A percentile compares a stretch with the other conserved stretches of the same genome.
phyloP scores from a whole-genome alignment of 352 stramenopile species.

The Globisporangium yorkense region DNA sequence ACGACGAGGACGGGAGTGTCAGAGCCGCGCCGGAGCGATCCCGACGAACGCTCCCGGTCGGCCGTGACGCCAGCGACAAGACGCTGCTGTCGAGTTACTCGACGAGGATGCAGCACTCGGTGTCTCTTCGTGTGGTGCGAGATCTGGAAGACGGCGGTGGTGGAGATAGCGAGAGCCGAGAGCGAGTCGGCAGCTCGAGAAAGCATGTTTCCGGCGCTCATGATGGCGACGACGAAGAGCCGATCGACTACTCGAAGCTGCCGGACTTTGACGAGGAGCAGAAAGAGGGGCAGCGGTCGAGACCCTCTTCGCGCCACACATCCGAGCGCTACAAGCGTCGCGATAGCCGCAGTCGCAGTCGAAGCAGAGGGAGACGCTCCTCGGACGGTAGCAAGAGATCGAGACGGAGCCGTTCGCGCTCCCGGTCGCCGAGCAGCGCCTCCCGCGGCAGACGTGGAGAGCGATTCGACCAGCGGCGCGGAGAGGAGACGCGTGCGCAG shows the following conservation, averaged over 20 bases:
- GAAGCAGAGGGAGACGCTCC: slow-evolving; percentile 17
- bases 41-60: slow-evolving; percentile 27
- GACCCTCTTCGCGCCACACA: not conserved
- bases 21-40: not conserved
- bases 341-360: slow-evolving; percentile 32
- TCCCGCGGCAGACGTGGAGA: not conserved
- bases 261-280: slow-evolving; percentile 57
- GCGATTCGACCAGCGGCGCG: not conserved
- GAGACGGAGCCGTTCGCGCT: slow-evolving; percentile 19
- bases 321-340: slow-evolving; percentile 3
- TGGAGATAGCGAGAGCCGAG: slow-evolving; percentile 4
- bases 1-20: slow-evolving; percentile 16
- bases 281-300: slow-evolving; percentile 5
- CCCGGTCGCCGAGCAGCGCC: slow-evolving; percentile 11
- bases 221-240: slow-evolving; percentile 45
- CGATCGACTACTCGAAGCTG: slow-evolving; percentile 78
- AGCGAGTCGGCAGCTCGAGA: slow-evolving; percentile 1
- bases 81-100: slow-evolving; percentile 58
- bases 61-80: slow-evolving; percentile 55
- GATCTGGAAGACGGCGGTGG: slow-evolving; percentile 4
- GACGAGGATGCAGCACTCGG: slow-evolving; percentile 43
- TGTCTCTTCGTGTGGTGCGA: slow-evolving; percentile 25
- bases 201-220: not conserved
- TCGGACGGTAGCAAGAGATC: slow-evolving; percentile 12
- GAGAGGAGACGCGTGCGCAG: too few species aligned